Evolutionary conservation across 306 rosid genomes (phyloP).

Genomic region (Purshia tridentata): DNA sequence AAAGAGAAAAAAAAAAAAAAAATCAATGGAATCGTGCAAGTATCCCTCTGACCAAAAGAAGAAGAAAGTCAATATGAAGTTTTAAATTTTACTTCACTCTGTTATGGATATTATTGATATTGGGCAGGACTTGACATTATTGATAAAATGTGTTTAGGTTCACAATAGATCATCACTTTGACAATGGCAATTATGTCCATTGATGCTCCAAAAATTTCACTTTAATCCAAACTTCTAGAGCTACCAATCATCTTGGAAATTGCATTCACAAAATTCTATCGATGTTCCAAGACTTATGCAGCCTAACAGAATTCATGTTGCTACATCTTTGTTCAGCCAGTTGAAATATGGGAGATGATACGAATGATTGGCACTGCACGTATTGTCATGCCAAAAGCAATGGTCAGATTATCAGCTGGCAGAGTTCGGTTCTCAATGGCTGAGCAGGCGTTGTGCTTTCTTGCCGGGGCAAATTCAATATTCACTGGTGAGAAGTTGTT

Average conservation of each 20-base stretch:
- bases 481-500: slow-evolving; percentile 96
- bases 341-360: slow-evolving; percentile 98
- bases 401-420: slow-evolving; percentile 96
- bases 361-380: slow-evolving; percentile 95
- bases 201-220: neutral
- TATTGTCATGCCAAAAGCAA: slow-evolving; percentile 85
- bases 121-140: neutral
- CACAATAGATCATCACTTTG: neutral
- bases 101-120: neutral
- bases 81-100: neutral
- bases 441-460: slow-evolving; percentile 93
- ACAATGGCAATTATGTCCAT: neutral
- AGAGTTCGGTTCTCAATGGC: slow-evolving; percentile 92
- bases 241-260: neutral
- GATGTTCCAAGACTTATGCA: slow-evolving; percentile 9
- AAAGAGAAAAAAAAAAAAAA: no score
- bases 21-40: no score
- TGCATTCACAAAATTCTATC: neutral
- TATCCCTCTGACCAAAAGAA: no score
- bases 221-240: neutral
- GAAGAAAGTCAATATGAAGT: no score
- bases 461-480: slow-evolving; percentile 94
- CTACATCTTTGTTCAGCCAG: slow-evolving; percentile 57
- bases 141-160: neutral
- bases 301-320: slow-evolving; percentile 13